A percentile compares a stretch with the other conserved stretches of the same genome.
These are phyloP conservation scores for Lablab purpureus DNA, from an alignment of 306 rosid species.

Conservation along the genomic window DNA sequence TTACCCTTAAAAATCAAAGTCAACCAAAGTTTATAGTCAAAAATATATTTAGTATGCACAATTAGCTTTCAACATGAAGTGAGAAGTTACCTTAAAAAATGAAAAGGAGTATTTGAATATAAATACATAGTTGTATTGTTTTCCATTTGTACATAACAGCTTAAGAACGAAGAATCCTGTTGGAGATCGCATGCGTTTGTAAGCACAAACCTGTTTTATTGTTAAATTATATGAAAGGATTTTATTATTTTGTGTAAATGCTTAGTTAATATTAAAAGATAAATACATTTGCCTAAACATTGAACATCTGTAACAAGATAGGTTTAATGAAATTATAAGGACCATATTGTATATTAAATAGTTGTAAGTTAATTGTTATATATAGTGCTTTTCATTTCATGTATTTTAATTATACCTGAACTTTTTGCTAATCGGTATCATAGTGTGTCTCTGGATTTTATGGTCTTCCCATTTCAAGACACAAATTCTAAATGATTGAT, in stretches of 20 bases:
- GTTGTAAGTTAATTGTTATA: slow-evolving; percentile 7
- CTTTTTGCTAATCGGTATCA: slow-evolving; percentile 32
- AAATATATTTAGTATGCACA: no score
- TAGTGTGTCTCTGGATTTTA: slow-evolving; percentile 28
- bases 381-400: background rate
- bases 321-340: background rate
- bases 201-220: slow-evolving; percentile 44
- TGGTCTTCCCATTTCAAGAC: slow-evolving; percentile 55
- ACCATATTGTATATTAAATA: background rate
- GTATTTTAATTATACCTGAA: slow-evolving; percentile 6
- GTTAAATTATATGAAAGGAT: slow-evolving; percentile 15
- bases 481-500: slow-evolving; percentile 47
- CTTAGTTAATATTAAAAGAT: background rate
- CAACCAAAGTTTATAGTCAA: no score
- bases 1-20: no score
- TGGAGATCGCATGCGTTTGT: slow-evolving; percentile 48
- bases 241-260: background rate
- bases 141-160: slow-evolving; percentile 51
- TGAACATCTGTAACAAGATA: background rate
- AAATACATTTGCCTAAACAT: background rate
- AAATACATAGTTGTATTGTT: slow-evolving; percentile 48
- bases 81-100: no score
- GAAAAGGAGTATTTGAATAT: no score
- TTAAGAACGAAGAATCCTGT: slow-evolving; percentile 34
- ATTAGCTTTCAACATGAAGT: no score